Evolutionary conservation across 768 basidiomycete species (phyloP), one percentile per base, ranked within the genome.

Genomic region (Phylloporus arenicola): DNA sequence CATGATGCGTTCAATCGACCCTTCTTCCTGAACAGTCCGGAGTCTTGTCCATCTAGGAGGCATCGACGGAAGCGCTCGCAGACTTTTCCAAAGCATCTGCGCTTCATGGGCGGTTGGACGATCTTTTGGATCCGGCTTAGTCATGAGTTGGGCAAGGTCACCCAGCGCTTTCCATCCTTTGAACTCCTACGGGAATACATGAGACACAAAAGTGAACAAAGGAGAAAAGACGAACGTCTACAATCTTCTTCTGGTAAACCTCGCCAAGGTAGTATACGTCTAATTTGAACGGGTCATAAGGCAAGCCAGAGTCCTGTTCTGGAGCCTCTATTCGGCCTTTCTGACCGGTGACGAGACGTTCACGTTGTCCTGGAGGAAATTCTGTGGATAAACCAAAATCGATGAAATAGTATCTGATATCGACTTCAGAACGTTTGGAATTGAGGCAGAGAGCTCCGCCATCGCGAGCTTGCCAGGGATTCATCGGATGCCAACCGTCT

Each of bases 361-460:
- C 33, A 0, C 2, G 3, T 17, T 52, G 24, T 0, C 4, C 45
- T 0, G 70, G 64, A 6, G 24, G 30, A 27, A 64, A 72, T 3
- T 48, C 49, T 0, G 57, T 52, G 0, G 72, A 70, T 7, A 71
- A 22, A 0, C 69, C 70, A 25, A 74, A 72, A 50, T 71, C 71
- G 27, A 70, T 69, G 12, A 68, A 53, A 37, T 62, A 70, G 45
- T 74, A 73, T 7, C 47, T 64, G 1, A 59, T 55, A 2, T 70
- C 61, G 3, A 42, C 55, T 6, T 54, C 43, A 0, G 65, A 70
- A 0, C 68, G 66, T 0, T 57, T 65, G 31, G 37, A 64, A 2
- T 0, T 53, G 4, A 62, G 55, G 20, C 43, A 52, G 0, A 64
- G 64, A 3, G 31, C n/a, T 0, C 38, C 40, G 1, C 51, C 56